These are phyloP conservation scores for Aphanomyces euteiches DNA, from an alignment of 352 stramenopile species.

Conservation along the genomic window DNA sequence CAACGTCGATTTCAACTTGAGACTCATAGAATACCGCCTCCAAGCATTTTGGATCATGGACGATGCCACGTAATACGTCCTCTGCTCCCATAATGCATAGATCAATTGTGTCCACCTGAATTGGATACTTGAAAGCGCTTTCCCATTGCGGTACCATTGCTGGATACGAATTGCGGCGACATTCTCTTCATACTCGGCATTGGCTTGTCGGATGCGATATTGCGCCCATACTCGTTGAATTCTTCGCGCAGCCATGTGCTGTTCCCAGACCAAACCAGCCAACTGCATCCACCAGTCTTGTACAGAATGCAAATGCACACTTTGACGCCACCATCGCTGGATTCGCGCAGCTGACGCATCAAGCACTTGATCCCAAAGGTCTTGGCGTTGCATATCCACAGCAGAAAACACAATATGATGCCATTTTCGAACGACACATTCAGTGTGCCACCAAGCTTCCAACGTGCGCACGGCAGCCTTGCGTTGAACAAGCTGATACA, in stretches of 20 bases:
- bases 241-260: neutral
- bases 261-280: neutral
- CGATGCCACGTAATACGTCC: neutral
- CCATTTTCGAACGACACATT: neutral
- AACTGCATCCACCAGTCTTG: slow-evolving; percentile 11
- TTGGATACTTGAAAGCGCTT: neutral
- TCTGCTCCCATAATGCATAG: neutral
- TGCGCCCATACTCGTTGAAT: neutral
- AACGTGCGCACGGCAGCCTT: slow-evolving; percentile 2
- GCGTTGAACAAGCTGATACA: neutral
- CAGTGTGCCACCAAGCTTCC: neutral
- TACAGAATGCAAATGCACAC: neutral
- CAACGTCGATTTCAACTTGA: neutral
- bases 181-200: neutral
- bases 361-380: slow-evolving; percentile 6
- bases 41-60: neutral
- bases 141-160: neutral
- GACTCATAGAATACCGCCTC: neutral
- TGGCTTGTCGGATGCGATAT: neutral
- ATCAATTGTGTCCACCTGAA: slow-evolving; percentile 3
- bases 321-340: slow-evolving; percentile 1
- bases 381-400: neutral
- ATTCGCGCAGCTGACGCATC: slow-evolving; percentile 2
- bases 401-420: neutral
- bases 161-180: neutral